Conservation (phyloP, 169 alveolate species). For the Fabrea salina region DNA sequence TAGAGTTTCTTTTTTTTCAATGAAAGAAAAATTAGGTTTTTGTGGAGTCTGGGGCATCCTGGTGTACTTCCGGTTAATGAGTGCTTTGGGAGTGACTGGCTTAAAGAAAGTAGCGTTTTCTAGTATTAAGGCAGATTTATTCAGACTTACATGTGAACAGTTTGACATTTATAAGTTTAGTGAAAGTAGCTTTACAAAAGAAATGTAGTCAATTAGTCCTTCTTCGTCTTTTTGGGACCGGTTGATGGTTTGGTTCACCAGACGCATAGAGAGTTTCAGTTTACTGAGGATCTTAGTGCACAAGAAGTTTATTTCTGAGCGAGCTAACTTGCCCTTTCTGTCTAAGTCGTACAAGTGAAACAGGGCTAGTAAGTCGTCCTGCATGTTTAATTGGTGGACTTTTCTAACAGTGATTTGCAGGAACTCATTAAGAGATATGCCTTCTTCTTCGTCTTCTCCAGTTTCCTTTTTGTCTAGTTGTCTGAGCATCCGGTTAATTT, state of each 20-base stretch:
- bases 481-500: not conserved
- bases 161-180: not conserved
- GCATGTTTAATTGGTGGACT: constrained; percentile 33
- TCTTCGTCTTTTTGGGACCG: constrained; percentile 2
- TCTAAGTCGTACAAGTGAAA: constrained; percentile 31
- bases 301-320: constrained; percentile 25
- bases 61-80: too few species aligned
- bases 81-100: too few species aligned
- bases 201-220: constrained; percentile 22
- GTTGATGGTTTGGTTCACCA: not conserved
- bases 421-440: not conserved
- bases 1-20: too few species aligned
- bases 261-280: not conserved
- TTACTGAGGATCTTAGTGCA: constrained; percentile 8
- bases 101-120: too few species aligned
- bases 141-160: too few species aligned
- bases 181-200: constrained; percentile 23
- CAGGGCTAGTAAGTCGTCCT: constrained; percentile 34
- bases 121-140: too few species aligned
- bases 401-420: constrained; percentile 13
- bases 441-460: not conserved
- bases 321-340: constrained; percentile 22
- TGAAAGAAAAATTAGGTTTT: too few species aligned
- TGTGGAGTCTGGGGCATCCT: too few species aligned
- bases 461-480: not conserved